Conservation (phyloP, 2,329 filamentous ascomycete genomes). For the Claviceps digitariae region DNA sequence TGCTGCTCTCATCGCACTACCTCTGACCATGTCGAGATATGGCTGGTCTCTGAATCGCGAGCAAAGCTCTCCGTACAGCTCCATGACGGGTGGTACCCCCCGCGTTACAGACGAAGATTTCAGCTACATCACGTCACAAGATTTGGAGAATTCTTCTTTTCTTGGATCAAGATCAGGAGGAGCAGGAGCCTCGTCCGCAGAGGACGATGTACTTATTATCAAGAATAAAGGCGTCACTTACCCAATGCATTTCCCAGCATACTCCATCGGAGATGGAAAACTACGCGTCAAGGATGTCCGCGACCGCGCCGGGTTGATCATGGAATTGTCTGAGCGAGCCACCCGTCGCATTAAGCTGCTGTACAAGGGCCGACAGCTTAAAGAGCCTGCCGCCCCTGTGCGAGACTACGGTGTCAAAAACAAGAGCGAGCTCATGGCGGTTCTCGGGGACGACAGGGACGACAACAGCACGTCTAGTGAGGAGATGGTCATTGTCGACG, state of each 20-base stretch:
- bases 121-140: constrained; percentile 70
- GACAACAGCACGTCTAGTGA: constrained; percentile 27
- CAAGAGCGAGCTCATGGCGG: constrained; percentile 43
- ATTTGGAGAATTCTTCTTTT: constrained; percentile 37
- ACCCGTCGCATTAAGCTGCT: constrained; percentile 48
- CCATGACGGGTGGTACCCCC: constrained; percentile 34
- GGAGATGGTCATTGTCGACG: constrained; percentile 27
- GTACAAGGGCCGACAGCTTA: constrained; percentile 60
- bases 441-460: constrained; percentile 26
- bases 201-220: constrained; percentile 59
- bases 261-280: constrained; percentile 61
- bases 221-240: constrained; percentile 54
- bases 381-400: constrained; percentile 44
- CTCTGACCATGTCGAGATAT: constrained; percentile 41
- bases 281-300: constrained; percentile 52
- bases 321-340: constrained; percentile 44
- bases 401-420: constrained; percentile 50
- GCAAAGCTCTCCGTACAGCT: constrained; percentile 38
- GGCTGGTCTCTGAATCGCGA: constrained; percentile 33
- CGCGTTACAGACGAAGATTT: constrained; percentile 65
- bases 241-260: constrained; percentile 59
- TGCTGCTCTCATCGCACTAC: constrained; percentile 34
- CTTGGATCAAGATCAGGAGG: background rate
- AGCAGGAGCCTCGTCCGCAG: constrained; percentile 17
- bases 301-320: constrained; percentile 52